These are phyloP conservation scores for peach (Prunus persica) DNA, from an alignment of 306 rosid species.

Conservation along the genomic window Prunus_persica_NCBIv2 NC_034014.1:4939001-4939500, in stretches of 20 bases:
- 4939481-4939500: slow-evolving; percentile 9
- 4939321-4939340: neutral
- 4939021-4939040: neutral
- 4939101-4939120: neutral
- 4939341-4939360: neutral
- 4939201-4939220: no score
- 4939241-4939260: no score
- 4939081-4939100: neutral
- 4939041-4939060: slow-evolving; percentile 10
- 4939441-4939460: slow-evolving; percentile 6
- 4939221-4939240: no score
- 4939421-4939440: slow-evolving; percentile 41
- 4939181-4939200: no score
- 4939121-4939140: neutral
- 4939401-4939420: slow-evolving; percentile 33
- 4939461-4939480: slow-evolving; percentile 35
- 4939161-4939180: neutral
- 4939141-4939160: neutral
- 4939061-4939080: neutral
- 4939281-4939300: no score
- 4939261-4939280: no score
- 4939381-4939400: neutral
- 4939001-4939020: slow-evolving; percentile 17
- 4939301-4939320: neutral
- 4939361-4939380: neutral